Base-by-base conservation (phyloP, 1,139 yeast genomes). In the Blastobotrys buckinghamii region DNA sequence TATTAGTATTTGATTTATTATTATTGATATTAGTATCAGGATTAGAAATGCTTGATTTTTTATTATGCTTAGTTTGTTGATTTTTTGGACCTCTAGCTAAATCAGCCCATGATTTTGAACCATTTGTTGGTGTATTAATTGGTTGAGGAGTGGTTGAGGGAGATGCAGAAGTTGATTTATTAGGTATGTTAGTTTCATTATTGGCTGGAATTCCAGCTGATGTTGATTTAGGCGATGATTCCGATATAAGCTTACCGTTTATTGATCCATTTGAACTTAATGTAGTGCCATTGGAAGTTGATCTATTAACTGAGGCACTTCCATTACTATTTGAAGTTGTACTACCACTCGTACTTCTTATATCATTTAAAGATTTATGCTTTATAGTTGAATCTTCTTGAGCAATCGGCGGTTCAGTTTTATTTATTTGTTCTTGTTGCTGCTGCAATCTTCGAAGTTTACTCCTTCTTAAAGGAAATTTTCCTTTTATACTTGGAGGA, bases 41-140 rank as follows among this genome's bases (percentile, higher is more conserved):
- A 29, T 3, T 6, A 13, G 32, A 29, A 13, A 29, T 29, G 32
- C 32, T 29, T 29, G 32, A 12, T 29, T 29, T 29, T 29, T 29
- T 29, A 16, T 4, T 7, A 34, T 10, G 20, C 42, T 10, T 46
- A n/a, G 40, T 4, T 37, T 9, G 22, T 22, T 19, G 24, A 9
- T 26, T 16, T 10, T 16, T 32, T 26, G 44, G 40, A 36, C 51
- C 51, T 24, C 51, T 30, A 4, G 40, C 52, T 20, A 49, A 33
- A 26, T 44, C 45, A 16, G 52, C 52, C 52, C 52, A 49, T 12
- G 52, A 49, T 29, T 41, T 45, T 5, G 20, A 24, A 15, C 24
- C 7, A 19, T 7, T 26, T 15, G 16, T 24, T 10, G 42, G 6
- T 12, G 41, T 8, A 26, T 17, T 37, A 13, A 6, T 13, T 6